Percentiles rank a stretch among this genome's conserved stretches.
Evolutionary conservation across 208 protist genomes (phyloP).

Genomic region (Leishmania amazonensis): DNA sequence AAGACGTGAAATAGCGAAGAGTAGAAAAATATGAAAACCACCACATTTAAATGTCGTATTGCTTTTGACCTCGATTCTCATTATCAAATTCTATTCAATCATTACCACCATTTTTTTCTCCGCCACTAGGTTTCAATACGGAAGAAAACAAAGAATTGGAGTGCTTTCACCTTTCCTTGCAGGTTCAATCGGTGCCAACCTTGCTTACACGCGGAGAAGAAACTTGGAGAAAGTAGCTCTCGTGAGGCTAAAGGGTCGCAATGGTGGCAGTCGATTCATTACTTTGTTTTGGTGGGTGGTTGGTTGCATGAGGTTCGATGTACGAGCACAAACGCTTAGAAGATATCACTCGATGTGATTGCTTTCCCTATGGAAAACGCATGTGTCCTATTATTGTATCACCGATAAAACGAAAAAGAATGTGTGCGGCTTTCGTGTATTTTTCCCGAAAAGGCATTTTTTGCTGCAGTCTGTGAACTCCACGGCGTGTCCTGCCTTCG

Average conservation of each 20-base stretch:
- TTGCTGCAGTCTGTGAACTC: neutral
- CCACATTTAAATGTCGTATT: neutral
- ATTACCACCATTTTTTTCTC: too few species aligned
- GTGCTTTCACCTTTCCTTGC: neutral
- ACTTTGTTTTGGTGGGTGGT: neutral
- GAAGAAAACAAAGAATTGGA: neutral
- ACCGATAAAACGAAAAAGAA: neutral
- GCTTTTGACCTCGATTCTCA: neutral
- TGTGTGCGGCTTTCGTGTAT: neutral
- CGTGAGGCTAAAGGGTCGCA: too few species aligned
- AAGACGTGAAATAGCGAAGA: too few species aligned
- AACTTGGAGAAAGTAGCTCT: neutral
- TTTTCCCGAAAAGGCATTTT: neutral
- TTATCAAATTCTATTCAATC: neutral
- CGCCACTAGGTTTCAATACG: neutral
- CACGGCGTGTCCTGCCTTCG: neutral
- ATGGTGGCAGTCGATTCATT: neutral
- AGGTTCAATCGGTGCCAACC: neutral
- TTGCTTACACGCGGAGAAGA: neutral
- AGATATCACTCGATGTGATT: neutral
- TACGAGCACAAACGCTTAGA: slow-evolving; percentile 17
- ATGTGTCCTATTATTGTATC: neutral
- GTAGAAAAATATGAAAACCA: neutral
- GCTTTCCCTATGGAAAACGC: neutral
- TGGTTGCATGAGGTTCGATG: slow-evolving; percentile 9